Conservation (phyloP, 2,329 filamentous ascomycete species). For the Botryotinia calthae region DNA sequence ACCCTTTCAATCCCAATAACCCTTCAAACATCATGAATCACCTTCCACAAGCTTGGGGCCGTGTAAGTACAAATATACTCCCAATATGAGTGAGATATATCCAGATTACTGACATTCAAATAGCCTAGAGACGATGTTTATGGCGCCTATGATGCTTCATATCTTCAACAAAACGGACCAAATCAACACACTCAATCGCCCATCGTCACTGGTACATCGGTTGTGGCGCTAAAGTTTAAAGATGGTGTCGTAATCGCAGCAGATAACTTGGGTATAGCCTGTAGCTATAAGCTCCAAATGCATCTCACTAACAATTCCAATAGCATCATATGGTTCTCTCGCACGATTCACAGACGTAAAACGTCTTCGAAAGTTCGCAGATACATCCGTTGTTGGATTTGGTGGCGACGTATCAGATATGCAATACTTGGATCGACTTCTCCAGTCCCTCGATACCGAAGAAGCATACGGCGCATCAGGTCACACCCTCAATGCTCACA, state of each 20-base stretch:
- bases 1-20: neutral
- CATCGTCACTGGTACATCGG: constrained; percentile 94
- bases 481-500: constrained; percentile 75
- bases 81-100: constrained; percentile 18
- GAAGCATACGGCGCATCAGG: constrained; percentile 70
- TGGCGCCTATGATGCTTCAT: constrained; percentile 85
- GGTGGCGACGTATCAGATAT: constrained; percentile 98
- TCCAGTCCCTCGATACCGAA: constrained; percentile 80
- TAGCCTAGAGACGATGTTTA: constrained; percentile 98
- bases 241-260: constrained; percentile 95
- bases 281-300: neutral
- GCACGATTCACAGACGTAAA: constrained; percentile 97
- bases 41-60: constrained; percentile 69
- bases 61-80: constrained; percentile 50
- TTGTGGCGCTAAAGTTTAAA: constrained; percentile 92
- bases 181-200: constrained; percentile 88
- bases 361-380: constrained; percentile 85
- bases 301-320: constrained; percentile 23
- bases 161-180: constrained; percentile 69
- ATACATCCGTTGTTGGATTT: constrained; percentile 83
- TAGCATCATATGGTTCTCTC: constrained; percentile 95
- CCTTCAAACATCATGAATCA: constrained; percentile 57
- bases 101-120: constrained; percentile 39
- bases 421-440: constrained; percentile 94
- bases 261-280: constrained; percentile 78